Percentiles rank a stretch among this genome's conserved stretches.
Conservation (phyloP, 305 asterid genomes). For the Solanum hybrid region DNA sequence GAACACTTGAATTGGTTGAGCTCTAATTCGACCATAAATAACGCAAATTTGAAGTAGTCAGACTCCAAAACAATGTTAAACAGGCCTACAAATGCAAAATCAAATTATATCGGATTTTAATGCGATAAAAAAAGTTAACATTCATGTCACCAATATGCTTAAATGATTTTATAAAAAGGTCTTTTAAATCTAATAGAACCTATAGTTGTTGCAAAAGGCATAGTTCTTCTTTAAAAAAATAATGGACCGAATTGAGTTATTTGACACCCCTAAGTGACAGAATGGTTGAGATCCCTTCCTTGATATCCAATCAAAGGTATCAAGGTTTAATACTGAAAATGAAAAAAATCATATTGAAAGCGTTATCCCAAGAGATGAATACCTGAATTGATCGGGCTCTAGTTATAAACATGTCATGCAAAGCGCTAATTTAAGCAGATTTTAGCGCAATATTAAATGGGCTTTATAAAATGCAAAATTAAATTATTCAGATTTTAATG, state of each 20-base stretch:
- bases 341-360: rapidly evolving
- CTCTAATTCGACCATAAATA: too few relatives aligned
- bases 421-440: not conserved
- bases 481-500: too few relatives aligned
- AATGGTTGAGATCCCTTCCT: not conserved
- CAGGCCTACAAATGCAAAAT: not conserved
- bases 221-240: not conserved
- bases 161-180: too few relatives aligned
- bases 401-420: not conserved
- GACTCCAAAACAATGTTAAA: too few relatives aligned
- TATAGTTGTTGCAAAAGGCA: rapidly evolving
- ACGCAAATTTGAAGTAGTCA: too few relatives aligned
- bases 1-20: not conserved
- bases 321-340: not conserved
- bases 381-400: not conserved
- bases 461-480: too few relatives aligned
- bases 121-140: not conserved
- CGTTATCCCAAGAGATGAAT: rapidly evolving
- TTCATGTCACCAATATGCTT: not conserved
- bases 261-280: not conserved
- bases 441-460: too few relatives aligned
- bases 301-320: rapidly evolving
- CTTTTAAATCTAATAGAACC: not conserved
- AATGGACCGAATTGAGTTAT: rapidly evolving
- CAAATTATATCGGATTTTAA: too few relatives aligned